Evolutionary conservation across 345 rosid species (phyloP).

Genomic region (Lagerstroemia speciosa): DNA sequence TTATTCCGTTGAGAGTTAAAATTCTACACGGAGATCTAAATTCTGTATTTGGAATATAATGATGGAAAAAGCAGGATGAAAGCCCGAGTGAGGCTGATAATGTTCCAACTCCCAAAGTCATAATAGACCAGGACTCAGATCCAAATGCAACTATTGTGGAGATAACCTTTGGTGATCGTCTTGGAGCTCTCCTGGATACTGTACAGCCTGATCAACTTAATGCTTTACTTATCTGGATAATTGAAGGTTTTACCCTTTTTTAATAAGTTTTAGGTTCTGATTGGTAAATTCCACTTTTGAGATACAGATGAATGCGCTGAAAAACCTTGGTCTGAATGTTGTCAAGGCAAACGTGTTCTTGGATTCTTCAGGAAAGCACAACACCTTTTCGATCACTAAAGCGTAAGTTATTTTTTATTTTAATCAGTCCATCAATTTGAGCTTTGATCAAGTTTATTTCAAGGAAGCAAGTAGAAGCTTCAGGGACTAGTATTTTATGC

Average conservation of each 20-base stretch:
- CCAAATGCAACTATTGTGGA: slow-evolving; percentile 81
- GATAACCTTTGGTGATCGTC: slow-evolving; percentile 95
- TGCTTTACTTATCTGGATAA: not conserved
- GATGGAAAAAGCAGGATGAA: slow-evolving; percentile 47
- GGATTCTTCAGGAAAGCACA: slow-evolving; percentile 95
- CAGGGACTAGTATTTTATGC: not conserved
- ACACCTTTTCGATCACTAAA: slow-evolving; percentile 72
- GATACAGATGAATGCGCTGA: slow-evolving; percentile 76
- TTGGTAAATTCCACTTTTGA: not conserved
- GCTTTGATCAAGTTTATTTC: not conserved
- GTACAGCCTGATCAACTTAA: slow-evolving; percentile 22
- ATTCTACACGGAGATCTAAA: not conserved
- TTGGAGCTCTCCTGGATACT: slow-evolving; percentile 92
- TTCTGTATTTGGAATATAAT: slow-evolving; percentile 7
- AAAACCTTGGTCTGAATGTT: slow-evolving; percentile 88
- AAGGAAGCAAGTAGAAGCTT: not conserved
- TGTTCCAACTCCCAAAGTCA: slow-evolving; percentile 83
- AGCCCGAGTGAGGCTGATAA: slow-evolving; percentile 45
- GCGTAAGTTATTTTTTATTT: slow-evolving; percentile 42
- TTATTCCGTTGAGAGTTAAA: not conserved
- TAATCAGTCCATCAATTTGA: not conserved
- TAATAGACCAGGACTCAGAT: slow-evolving; percentile 89
- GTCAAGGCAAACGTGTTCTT: slow-evolving; percentile 81
- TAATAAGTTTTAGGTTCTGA: not conserved
- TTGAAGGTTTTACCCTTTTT: not conserved